Percentiles rank a stretch among this genome's conserved stretches.
These are phyloP conservation scores for Tylopilus felleus DNA, from an alignment of 768 basidiomycete genomes.

Conservation along the genomic window DNA sequence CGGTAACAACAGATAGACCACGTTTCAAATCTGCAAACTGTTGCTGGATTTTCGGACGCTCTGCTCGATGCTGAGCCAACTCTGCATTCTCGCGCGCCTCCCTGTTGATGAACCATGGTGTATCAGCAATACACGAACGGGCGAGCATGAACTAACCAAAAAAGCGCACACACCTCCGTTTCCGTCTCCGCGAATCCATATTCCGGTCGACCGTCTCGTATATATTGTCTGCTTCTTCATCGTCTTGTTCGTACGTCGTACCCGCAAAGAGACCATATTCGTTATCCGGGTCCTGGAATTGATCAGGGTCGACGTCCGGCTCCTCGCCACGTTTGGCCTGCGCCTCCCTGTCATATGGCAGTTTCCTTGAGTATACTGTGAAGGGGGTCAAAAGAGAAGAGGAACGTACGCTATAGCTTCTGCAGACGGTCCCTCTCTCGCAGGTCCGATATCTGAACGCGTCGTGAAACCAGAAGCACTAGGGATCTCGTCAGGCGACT, in stretches of 20 bases:
- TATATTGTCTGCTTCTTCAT: slow-evolving; percentile 95
- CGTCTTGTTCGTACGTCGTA: slow-evolving; percentile 94
- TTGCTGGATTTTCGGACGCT: slow-evolving; percentile 92
- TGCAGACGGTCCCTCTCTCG: slow-evolving; percentile 90
- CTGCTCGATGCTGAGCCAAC: slow-evolving; percentile 72
- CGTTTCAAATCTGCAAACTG: slow-evolving; percentile 96
- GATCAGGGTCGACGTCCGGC: slow-evolving; percentile 81
- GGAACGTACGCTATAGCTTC: slow-evolving; percentile 78
- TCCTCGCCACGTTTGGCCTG: slow-evolving; percentile 87
- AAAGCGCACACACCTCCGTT: slow-evolving; percentile 61
- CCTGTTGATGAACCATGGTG: slow-evolving; percentile 32
- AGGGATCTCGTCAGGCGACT: slow-evolving; percentile 7
- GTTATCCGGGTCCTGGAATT: slow-evolving; percentile 96
- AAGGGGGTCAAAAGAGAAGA: not conserved
- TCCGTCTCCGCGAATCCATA: slow-evolving; percentile 84
- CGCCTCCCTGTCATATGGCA: slow-evolving; percentile 59
- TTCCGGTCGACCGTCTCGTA: slow-evolving; percentile 89
- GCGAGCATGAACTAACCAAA: slow-evolving; percentile 38
- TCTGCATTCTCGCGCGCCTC: slow-evolving; percentile 76
- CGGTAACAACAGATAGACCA: slow-evolving; percentile 79
- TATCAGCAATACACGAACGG: not conserved
- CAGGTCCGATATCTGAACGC: slow-evolving; percentile 97
- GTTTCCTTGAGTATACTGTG: not conserved
- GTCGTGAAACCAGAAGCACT: slow-evolving; percentile 98
- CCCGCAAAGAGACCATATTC: slow-evolving; percentile 95